A percentile compares a stretch with the other conserved stretches of the same genome.
These are phyloP conservation scores for Zymoseptoria passerinii DNA, from an alignment of 2,329 filamentous ascomycete species.

Conservation along the genomic window DNA sequence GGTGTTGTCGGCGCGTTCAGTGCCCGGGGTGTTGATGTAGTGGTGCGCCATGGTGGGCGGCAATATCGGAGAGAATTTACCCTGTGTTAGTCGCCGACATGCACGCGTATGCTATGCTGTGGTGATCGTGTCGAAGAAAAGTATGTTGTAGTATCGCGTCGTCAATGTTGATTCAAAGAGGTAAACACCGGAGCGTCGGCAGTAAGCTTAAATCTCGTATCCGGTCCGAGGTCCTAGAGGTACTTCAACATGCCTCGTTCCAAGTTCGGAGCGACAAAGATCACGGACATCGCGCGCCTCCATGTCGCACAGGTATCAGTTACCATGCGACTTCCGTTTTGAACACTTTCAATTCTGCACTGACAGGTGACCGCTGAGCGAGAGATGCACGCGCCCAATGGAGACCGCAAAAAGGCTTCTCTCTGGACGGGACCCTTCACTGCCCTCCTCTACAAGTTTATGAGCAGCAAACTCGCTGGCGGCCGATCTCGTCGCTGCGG, in stretches of 20 bases:
- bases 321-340: no score
- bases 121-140: neutral
- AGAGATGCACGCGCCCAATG: neutral
- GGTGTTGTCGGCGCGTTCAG: constrained; percentile 74
- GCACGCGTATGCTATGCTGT: constrained; percentile 4
- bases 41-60: constrained; percentile 34
- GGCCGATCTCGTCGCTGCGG: neutral
- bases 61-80: neutral
- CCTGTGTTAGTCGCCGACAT: constrained; percentile 5
- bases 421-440: neutral
- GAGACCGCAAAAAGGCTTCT: neutral
- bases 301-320: no score
- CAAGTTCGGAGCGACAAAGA: no score
- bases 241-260: no score
- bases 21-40: constrained; percentile 75
- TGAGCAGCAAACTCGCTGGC: neutral
- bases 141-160: neutral
- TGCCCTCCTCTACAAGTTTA: neutral
- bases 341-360: neutral
- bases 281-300: no score
- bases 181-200: neutral
- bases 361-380: no score
- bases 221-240: neutral
- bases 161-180: neutral
- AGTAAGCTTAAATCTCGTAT: neutral